These are phyloP conservation scores for Quercus variabilis DNA, from an alignment of 306 rosid species.

Conservation along the genomic window DNA sequence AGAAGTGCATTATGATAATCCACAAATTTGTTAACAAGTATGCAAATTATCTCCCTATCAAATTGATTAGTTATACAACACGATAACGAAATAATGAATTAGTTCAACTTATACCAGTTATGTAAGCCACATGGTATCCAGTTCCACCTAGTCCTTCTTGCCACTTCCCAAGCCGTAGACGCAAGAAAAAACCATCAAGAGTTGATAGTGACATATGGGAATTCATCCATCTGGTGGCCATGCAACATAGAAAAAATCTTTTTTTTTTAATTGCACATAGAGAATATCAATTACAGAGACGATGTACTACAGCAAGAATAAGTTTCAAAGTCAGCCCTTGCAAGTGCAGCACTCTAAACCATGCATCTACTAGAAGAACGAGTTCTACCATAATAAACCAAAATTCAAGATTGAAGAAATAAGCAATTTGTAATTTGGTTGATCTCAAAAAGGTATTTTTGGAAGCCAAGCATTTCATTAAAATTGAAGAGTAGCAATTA, in stretches of 20 bases:
- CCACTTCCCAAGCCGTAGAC: constrained; percentile 86
- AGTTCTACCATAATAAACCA: not conserved
- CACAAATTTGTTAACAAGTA: not conserved
- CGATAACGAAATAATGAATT: constrained; percentile 5
- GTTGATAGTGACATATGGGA: constrained; percentile 40
- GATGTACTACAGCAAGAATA: not conserved
- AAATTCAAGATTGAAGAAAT: not conserved
- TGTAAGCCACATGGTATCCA: constrained; percentile 79
- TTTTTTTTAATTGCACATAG: not conserved
- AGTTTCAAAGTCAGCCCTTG: not conserved
- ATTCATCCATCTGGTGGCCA: constrained; percentile 62
- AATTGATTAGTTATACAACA: not conserved
- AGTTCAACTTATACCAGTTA: constrained; percentile 56
- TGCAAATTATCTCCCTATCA: not conserved
- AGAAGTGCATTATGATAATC: not conserved
- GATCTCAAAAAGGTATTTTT: not conserved
- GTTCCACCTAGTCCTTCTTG: constrained; percentile 80
- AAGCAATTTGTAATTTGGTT: not conserved
- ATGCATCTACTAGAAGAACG: not conserved
- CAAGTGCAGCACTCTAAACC: not conserved
- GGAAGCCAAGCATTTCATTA: not conserved
- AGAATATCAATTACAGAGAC: not conserved
- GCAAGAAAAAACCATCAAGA: constrained; percentile 83
- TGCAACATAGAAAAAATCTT: not conserved
- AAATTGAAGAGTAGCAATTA: not conserved